These are phyloP conservation scores for Penicillium arizonense DNA, from an alignment of 495 filamentous ascomycete species.

Conservation along the genomic window DNA sequence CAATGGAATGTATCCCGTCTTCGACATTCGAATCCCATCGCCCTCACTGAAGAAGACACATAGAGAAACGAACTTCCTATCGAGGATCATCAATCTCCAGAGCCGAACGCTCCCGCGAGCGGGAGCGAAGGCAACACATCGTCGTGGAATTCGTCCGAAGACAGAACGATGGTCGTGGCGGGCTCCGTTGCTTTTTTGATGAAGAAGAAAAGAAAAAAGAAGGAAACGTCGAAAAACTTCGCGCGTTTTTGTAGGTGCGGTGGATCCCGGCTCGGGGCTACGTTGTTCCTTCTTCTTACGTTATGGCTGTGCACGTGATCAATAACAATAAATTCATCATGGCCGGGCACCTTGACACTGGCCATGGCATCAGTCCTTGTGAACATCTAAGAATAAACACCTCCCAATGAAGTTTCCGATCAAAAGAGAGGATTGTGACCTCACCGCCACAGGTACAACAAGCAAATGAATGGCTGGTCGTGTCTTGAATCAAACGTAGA, in stretches of 20 bases:
- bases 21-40: conserved; percentile 66
- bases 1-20: conserved; percentile 57
- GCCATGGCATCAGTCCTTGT: neutral
- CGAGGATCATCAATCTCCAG: conserved; percentile 59
- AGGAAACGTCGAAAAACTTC: conserved; percentile 19
- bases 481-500: neutral
- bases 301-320: neutral
- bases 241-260: conserved; percentile 25
- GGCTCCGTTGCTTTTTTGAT: conserved; percentile 61
- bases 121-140: conserved; percentile 61
- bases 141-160: conserved; percentile 42
- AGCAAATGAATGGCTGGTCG: neutral
- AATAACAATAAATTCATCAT: neutral
- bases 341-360: neutral
- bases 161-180: conserved; percentile 64
- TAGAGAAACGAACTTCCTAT: conserved; percentile 65
- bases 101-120: conserved; percentile 45
- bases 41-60: conserved; percentile 64
- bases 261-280: conserved; percentile 27
- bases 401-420: neutral
- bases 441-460: neutral
- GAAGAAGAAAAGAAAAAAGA: conserved; percentile 44
- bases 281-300: conserved; percentile 11
- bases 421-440: neutral
- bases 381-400: neutral